Base-by-base conservation (phyloP, 257 asterid species). In the Oldenlandia corymbosa region DNA sequence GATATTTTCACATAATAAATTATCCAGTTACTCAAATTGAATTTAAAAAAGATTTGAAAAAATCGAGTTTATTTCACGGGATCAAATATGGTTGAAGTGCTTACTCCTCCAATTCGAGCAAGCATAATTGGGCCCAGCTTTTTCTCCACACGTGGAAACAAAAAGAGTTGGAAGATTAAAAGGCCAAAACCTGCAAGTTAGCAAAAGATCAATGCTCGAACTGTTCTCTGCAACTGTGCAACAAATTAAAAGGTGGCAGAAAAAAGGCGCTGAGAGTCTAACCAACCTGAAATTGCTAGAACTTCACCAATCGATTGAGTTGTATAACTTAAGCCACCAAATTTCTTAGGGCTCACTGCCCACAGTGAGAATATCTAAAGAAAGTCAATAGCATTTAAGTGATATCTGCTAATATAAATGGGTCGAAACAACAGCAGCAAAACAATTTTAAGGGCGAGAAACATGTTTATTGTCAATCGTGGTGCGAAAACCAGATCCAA, bases 351-450 rank as follows among this genome's bases (percentile, higher is more conserved):
- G 71, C 90, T 91, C 56, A 78, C 95, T 20, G 98, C 88, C 98
- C 98, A 91, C 65, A 91, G 67, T 14, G 98, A 82, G 72, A 91
- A 91, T 81, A 88, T 91, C 96, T 91, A 61, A 28, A 50, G 48
- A 61, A 21, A 39, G 26, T 12, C 53, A 51, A 28, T 17, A 39
- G 31, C 6, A 2, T 4, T 48, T 17, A 43, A 17, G 47, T 28
- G 5, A 48, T 20, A 20, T 27, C 18, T 2, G 7, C 2, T 27
- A 9, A 45, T 5, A 45, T 14, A 26, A n/a, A 30, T 5, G 18
- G 45, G 20, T 27, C 34, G 21, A 12, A 32, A 70, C 12, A 3
- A 27, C 12, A 23, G 6, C 10, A 45, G 31, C 8, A 32, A 39
- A 47, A 13, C 34, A 46, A 7, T 32, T 20, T 45, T 31, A 5